A percentile compares a stretch with the other conserved stretches of the same genome.
Conservation (phyloP, 2,329 filamentous ascomycete genomes). For the Lasiodiplodia sp. region DNA sequence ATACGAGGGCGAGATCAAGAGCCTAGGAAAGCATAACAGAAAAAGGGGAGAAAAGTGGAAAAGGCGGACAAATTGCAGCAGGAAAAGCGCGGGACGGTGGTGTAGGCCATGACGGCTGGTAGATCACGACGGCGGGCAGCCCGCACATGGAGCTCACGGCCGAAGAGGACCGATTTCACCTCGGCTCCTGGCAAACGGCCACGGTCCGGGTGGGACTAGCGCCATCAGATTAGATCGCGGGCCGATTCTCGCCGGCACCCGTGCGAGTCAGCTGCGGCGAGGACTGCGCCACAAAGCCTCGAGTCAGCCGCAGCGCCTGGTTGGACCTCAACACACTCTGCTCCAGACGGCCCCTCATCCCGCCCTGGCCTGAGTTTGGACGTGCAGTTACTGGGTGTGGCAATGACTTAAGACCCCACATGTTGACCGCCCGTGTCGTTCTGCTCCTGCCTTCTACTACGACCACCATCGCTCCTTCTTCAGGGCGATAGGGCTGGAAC, state of each 20-base stretch:
- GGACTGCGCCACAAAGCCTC: slow-evolving; percentile 9
- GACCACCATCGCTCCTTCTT: slow-evolving; percentile 16
- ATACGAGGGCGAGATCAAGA: neutral
- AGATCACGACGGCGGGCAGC: slow-evolving; percentile 23
- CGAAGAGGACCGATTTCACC: slow-evolving; percentile 28
- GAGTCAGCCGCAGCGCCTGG: slow-evolving; percentile 8
- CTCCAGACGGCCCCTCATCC: neutral
- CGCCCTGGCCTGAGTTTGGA: neutral
- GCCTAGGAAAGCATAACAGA: slow-evolving; percentile 16
- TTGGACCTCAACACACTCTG: slow-evolving; percentile 18
- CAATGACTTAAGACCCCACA: neutral
- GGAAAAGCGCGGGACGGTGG: slow-evolving; percentile 20
- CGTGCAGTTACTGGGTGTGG: neutral
- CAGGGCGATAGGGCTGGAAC: slow-evolving; percentile 10
- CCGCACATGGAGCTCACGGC: slow-evolving; percentile 28
- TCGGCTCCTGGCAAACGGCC: slow-evolving; percentile 23
- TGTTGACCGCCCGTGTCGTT: neutral
- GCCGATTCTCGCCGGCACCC: neutral
- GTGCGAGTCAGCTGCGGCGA: slow-evolving; percentile 4
- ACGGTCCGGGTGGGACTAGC: neutral
- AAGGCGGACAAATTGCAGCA: slow-evolving; percentile 4
- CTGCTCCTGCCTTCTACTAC: neutral
- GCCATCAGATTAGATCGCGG: slow-evolving; percentile 23
- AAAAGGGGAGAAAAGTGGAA: slow-evolving; percentile 9
- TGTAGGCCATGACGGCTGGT: slow-evolving; percentile 23